Evolutionary conservation across 768 basidiomycete species (phyloP).

Genomic region (Roridomyces roridus): DNA sequence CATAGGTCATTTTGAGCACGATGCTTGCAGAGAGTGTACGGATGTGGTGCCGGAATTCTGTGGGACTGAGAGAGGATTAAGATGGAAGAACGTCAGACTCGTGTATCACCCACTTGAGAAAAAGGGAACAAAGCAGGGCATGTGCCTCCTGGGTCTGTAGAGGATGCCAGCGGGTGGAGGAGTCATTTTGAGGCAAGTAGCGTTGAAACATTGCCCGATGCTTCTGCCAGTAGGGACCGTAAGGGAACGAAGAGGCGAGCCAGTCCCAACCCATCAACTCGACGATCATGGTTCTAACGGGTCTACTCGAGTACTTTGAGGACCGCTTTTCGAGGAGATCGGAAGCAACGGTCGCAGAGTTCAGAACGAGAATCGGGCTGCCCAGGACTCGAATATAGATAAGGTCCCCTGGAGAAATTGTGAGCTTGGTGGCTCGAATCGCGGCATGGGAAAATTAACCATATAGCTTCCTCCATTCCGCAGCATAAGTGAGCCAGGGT

Average conservation of each 20-base stretch:
- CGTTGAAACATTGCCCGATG: constrained; percentile 44
- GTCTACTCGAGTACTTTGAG: constrained; percentile 51
- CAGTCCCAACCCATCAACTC: constrained; percentile 58
- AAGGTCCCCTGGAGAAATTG: constrained; percentile 50
- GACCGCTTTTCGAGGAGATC: constrained; percentile 55
- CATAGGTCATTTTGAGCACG: constrained; percentile 49
- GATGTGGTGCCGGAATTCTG: constrained; percentile 41
- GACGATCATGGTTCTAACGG: constrained; percentile 47
- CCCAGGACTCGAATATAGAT: constrained; percentile 51
- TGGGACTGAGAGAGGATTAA: constrained; percentile 39
- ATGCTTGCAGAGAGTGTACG: constrained; percentile 45
- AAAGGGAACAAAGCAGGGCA: constrained; percentile 43
- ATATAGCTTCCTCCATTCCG: constrained; percentile 48
- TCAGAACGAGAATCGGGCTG: constrained; percentile 53
- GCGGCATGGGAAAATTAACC: constrained; percentile 33
- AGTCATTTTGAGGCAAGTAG: constrained; percentile 23
- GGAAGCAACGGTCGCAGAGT: constrained; percentile 44
- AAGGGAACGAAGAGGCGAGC: constrained; percentile 46
- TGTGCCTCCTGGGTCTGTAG: constrained; percentile 42
- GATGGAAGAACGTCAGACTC: too few species aligned
- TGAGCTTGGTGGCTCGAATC: too few species aligned
- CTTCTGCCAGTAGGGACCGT: constrained; percentile 40
- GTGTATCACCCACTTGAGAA: too few species aligned
- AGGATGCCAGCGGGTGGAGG: constrained; percentile 12
- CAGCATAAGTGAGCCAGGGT: constrained; percentile 55